Evolutionary conservation across 2,329 filamentous ascomycete species (phyloP), one percentile per base, ranked within the genome.

Genomic region (Ophiostoma ulmi): DNA sequence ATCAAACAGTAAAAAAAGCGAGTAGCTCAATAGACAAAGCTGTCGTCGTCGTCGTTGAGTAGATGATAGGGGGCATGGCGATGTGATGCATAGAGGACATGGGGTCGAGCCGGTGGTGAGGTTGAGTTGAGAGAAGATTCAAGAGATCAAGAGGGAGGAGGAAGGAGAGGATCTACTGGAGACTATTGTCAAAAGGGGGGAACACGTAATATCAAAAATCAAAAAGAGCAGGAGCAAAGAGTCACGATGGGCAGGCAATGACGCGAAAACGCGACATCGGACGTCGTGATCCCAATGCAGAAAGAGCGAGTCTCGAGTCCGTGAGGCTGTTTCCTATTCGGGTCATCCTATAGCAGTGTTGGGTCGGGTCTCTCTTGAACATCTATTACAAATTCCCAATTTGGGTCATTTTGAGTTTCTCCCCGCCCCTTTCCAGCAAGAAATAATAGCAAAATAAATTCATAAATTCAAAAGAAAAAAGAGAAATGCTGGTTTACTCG

Each of bases 201-300:
- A 5, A n/a, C 31, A n/a, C 31, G 20, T 20, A 64, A 64, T 7
- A 64, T 67, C 11, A 55, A 55, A 35, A 7, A 4, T 58, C 38
- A 36, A 13, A 70, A 66, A 66, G 35, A n/a, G 44, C 20, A 38
- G 26, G 41, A 7, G 17, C 35, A 13, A 13, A 5, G 11, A n/a
- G 69, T 48, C 63, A 39, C 36, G 63, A 65, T 65, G 8, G 63
- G 17, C 35, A 39, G 35, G 61, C 17, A n/a, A 65, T 10, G 35
- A 63, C 63, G n/a, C 31, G 61, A 20, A 6, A 39, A 22, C 63
- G 63, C 63, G 63, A 65, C 36, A 65, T 65, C 36, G 63, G 63
- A 6, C 10, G 63, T 65, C 63, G 20, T 63, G 63, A 36, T 14
- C 63, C 63, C 63, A 65, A 39, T 65, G 63, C 7, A 39, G 63